Evolutionary conservation across 257 asterid genomes (phyloP).

Genomic region (Ehretia macrophylla): DNA sequence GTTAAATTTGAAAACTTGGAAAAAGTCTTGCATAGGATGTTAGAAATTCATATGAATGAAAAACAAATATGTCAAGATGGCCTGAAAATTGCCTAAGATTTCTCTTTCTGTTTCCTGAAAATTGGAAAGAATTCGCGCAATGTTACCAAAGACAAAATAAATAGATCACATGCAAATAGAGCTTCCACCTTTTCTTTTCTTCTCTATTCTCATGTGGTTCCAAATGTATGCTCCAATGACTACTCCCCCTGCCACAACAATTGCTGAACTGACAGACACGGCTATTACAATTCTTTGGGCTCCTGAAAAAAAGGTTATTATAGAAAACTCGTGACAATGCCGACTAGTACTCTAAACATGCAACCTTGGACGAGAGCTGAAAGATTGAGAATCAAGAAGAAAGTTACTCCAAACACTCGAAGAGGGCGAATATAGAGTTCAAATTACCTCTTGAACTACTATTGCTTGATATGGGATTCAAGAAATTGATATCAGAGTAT

Average conservation of each 20-base stretch:
- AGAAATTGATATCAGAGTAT: constrained; percentile 57
- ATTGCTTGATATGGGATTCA: constrained; percentile 36
- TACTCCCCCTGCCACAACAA: constrained; percentile 7
- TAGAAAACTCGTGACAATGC: not conserved
- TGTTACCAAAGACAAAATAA: too few relatives aligned
- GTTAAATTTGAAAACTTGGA: too few relatives aligned
- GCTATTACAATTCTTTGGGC: not conserved
- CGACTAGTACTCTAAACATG: too few relatives aligned
- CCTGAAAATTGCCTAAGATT: too few relatives aligned
- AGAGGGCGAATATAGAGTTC: not conserved
- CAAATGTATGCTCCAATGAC: constrained; percentile 13
- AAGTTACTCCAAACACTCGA: too few relatives aligned
- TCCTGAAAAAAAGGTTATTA: constrained; percentile 8
- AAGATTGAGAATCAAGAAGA: too few relatives aligned
- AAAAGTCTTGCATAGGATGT: too few relatives aligned
- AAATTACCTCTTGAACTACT: constrained; percentile 19
- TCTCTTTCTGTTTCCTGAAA: too few relatives aligned
- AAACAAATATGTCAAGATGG: too few relatives aligned
- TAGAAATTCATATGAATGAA: too few relatives aligned
- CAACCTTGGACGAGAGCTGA: not conserved
- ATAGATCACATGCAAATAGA: not conserved
- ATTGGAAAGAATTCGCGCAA: too few relatives aligned
- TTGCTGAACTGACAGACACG: constrained; percentile 9
- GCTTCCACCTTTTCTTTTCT: constrained; percentile 22
- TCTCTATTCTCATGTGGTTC: constrained; percentile 18